A percentile compares a stretch with the other conserved stretches of the same genome.
Evolutionary conservation across 371 early-diverging fungal genomes (phyloP).

Genomic region (Zychaea mexicana): DNA sequence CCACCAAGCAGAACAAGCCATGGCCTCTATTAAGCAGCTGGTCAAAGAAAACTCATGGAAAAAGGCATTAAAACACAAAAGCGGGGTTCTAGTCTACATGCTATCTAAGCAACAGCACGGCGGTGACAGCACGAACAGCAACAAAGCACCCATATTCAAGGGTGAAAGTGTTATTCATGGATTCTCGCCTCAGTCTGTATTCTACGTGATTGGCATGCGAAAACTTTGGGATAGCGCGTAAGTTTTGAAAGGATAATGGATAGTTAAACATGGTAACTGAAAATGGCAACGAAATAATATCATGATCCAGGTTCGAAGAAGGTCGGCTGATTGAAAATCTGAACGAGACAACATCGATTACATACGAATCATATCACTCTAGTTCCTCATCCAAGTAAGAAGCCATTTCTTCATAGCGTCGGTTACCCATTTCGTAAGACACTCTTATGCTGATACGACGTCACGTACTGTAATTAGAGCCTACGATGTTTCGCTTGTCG

Average conservation of each 20-base stretch:
- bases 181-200: slow-evolving; percentile 67
- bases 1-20: slow-evolving; percentile 46
- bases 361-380: slow-evolving; percentile 54
- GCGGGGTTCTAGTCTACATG: slow-evolving; percentile 64
- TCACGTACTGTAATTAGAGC: slow-evolving; percentile 39
- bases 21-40: slow-evolving; percentile 27
- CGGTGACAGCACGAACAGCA: too few relatives aligned
- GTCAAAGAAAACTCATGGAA: slow-evolving; percentile 57
- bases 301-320: slow-evolving; percentile 50
- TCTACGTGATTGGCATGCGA: slow-evolving; percentile 70
- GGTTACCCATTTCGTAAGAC: not conserved
- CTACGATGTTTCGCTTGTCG: slow-evolving; percentile 64
- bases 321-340: slow-evolving; percentile 56
- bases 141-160: slow-evolving; percentile 61
- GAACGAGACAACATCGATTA: slow-evolving; percentile 56
- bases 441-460: not conserved
- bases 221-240: slow-evolving; percentile 64
- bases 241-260: slow-evolving; percentile 5
- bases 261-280: not conserved
- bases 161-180: slow-evolving; percentile 67
- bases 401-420: too few relatives aligned
- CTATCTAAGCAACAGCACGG: slow-evolving; percentile 20
- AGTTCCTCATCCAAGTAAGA: slow-evolving; percentile 44
- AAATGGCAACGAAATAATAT: not conserved
- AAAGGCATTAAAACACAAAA: slow-evolving; percentile 68